These are phyloP conservation scores for Zalerion maritima DNA, from an alignment of 495 filamentous ascomycete genomes.

Conservation along the genomic window DNA sequence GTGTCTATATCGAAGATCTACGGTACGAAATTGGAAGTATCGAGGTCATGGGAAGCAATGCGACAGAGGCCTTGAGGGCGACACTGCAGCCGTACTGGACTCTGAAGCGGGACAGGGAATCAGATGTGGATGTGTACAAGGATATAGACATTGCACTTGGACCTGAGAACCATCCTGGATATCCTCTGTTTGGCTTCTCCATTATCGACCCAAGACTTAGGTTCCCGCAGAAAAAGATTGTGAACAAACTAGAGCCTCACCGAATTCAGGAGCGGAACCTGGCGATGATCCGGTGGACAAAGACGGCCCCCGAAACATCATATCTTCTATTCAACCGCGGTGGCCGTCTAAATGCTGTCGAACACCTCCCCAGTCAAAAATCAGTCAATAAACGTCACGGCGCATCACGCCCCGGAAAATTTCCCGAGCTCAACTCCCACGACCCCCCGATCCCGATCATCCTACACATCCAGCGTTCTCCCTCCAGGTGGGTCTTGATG, in stretches of 20 bases:
- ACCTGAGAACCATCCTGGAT: too few relatives aligned
- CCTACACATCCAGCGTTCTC: too few relatives aligned
- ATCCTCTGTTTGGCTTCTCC: slow-evolving; percentile 59
- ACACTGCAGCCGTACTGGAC: slow-evolving; percentile 44
- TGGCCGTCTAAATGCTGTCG: slow-evolving; percentile 39
- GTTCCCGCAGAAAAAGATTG: slow-evolving; percentile 44
- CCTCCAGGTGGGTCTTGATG: slow-evolving; percentile 69
- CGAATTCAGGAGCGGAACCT: too few relatives aligned
- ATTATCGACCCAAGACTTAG: slow-evolving; percentile 67
- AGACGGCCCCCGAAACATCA: too few relatives aligned
- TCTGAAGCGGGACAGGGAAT: slow-evolving; percentile 5
- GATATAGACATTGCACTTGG: too few relatives aligned
- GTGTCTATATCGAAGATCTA: slow-evolving; percentile 70
- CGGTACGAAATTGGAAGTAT: slow-evolving; percentile 93
- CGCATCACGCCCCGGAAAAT: too few relatives aligned
- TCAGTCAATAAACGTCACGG: slow-evolving; percentile 75
- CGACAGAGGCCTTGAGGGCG: slow-evolving; percentile 65
- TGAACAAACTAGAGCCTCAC: slow-evolving; percentile 27
- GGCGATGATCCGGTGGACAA: too few relatives aligned
- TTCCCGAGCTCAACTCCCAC: too few relatives aligned
- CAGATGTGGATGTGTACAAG: slow-evolving; percentile 37
- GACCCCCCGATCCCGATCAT: slow-evolving; percentile 78
- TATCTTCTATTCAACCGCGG: slow-evolving; percentile 65
- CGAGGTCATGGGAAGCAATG: slow-evolving; percentile 69
- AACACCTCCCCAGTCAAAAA: slow-evolving; percentile 66